Percentiles rank a stretch among this genome's conserved stretches.
These are phyloP conservation scores for Cajanus cajan DNA, from an alignment of 306 rosid genomes.

Conservation along the genomic window DNA sequence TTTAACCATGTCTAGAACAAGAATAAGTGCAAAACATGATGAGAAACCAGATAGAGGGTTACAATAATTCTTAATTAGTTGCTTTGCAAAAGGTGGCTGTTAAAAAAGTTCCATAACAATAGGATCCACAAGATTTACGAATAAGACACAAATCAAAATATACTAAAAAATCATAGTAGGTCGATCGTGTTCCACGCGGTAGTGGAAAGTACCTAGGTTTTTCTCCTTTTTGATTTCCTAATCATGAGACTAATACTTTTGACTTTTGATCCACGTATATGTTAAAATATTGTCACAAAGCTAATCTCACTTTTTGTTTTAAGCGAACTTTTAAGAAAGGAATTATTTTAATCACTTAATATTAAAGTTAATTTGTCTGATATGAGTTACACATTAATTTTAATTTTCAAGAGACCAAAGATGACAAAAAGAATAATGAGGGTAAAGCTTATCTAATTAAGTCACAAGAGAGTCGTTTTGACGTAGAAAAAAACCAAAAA, in stretches of 20 bases:
- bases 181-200: not conserved
- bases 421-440: not conserved
- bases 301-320: not conserved
- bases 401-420: not conserved
- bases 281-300: not conserved
- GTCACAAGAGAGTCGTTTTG: not conserved
- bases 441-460: not conserved
- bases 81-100: not conserved
- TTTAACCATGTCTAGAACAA: too few relatives aligned
- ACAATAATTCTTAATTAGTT: not conserved
- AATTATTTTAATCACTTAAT: not conserved
- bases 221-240: not conserved
- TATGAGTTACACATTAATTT: not conserved
- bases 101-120: not conserved
- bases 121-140: not conserved
- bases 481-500: not conserved
- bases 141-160: not conserved
- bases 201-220: not conserved
- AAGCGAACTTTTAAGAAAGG: not conserved
- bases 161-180: not conserved
- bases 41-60: not conserved
- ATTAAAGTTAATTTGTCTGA: not conserved
- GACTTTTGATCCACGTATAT: not conserved
- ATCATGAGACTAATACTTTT: not conserved
- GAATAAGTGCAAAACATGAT: too few relatives aligned